Conservation (phyloP, 2,329 filamentous ascomycete genomes). For the Aspergillus niger region DNA sequence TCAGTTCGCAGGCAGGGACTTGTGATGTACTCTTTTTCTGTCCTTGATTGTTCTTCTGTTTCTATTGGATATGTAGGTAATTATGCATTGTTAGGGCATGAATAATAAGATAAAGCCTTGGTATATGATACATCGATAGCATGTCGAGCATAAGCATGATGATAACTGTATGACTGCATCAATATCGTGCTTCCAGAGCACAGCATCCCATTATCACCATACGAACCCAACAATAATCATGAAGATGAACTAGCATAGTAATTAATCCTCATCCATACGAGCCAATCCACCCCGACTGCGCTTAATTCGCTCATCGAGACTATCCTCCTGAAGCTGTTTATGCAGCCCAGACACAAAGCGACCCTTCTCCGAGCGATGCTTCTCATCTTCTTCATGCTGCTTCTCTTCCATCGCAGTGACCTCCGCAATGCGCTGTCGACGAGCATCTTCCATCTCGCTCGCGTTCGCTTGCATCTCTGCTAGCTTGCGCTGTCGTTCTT, state of each 20-base stretch:
- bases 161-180: background rate
- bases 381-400: constrained; percentile 67
- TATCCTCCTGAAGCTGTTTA: constrained; percentile 38
- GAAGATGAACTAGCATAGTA: background rate
- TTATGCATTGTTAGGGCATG: background rate
- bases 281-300: constrained; percentile 37
- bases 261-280: constrained; percentile 31
- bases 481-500: constrained; percentile 53
- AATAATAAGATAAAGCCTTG: background rate
- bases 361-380: constrained; percentile 37
- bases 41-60: background rate
- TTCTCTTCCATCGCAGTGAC: constrained; percentile 66
- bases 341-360: constrained; percentile 38
- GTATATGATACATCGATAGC: background rate
- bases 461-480: constrained; percentile 75
- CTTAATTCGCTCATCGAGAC: constrained; percentile 37
- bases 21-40: constrained; percentile 15
- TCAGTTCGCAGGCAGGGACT: constrained; percentile 12
- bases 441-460: constrained; percentile 68
- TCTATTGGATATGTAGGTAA: background rate
- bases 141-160: background rate
- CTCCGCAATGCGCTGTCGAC: constrained; percentile 66
- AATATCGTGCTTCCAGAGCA: background rate
- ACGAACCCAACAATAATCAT: no score
- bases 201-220: background rate